phyloP scores from a whole-genome alignment of 805 yeast species.

The Candida sphagnicola region DNA sequence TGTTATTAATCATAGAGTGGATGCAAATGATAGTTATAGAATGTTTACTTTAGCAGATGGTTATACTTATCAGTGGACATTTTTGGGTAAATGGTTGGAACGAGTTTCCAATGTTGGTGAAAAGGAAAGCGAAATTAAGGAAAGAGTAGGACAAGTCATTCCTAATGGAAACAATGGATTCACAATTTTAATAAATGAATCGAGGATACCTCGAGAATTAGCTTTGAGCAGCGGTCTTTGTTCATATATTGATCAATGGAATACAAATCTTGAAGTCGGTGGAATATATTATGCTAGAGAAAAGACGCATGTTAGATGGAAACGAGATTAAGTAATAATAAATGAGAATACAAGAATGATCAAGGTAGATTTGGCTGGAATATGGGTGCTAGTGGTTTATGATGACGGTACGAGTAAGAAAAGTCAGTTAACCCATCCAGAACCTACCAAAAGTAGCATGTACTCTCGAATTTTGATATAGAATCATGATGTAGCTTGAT shows the following conservation, averaged over 20 bases:
- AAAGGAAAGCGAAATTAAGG: conserved; percentile 60
- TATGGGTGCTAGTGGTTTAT: too few species aligned
- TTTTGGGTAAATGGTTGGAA: conserved; percentile 54
- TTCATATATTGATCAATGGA: conserved; percentile 66
- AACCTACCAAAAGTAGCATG: too few species aligned
- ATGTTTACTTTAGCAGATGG: conserved; percentile 61
- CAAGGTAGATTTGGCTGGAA: too few species aligned
- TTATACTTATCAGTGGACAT: conserved; percentile 61
- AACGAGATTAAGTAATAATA: conserved; percentile 46
- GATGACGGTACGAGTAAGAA: too few species aligned
- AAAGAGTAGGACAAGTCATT: conserved; percentile 55
- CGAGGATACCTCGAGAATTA: conserved; percentile 53
- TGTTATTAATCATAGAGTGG: conserved; percentile 54
- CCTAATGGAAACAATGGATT: conserved; percentile 55
- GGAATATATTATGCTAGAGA: conserved; percentile 59
- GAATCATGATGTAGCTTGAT: too few species aligned
- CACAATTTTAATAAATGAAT: conserved; percentile 50
- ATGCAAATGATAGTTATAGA: conserved; percentile 58
- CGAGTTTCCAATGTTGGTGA: conserved; percentile 57
- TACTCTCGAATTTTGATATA: too few species aligned
- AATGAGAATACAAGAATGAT: too few species aligned
- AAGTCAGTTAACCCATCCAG: too few species aligned
- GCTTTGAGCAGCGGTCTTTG: conserved; percentile 58
- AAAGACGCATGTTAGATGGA: conserved; percentile 49
- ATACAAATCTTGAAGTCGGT: conserved; percentile 56